Percentiles rank a stretch among this genome's conserved stretches.
phyloP scores from a whole-genome alignment of 2,329 filamentous ascomycete species.

The Mycogone perniciosa region DNA sequence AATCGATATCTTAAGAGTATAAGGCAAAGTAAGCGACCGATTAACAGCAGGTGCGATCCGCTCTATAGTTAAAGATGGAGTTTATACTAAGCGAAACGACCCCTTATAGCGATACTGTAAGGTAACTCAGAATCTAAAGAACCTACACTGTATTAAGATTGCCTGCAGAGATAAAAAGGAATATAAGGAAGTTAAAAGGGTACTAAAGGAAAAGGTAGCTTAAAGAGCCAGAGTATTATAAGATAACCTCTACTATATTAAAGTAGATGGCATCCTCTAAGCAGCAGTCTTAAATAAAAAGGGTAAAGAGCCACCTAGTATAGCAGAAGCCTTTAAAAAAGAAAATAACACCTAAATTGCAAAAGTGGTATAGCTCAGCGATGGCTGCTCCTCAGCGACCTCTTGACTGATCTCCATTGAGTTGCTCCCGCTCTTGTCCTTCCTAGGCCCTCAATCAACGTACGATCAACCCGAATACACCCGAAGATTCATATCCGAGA shows the following conservation, averaged over 20 bases:
- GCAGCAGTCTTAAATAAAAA: slow-evolving; percentile 17
- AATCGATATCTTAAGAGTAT: background rate
- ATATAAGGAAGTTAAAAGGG: background rate
- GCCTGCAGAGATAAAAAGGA: background rate
- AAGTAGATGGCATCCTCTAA: slow-evolving; percentile 21
- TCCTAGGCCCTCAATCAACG: no score
- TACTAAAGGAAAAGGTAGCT: no score
- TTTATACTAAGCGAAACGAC: background rate
- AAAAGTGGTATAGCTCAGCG: slow-evolving; percentile 22
- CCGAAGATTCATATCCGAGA: no score
- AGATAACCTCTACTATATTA: slow-evolving; percentile 19
- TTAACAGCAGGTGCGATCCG: background rate
- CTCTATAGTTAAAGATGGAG: background rate
- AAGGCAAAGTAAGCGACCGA: background rate
- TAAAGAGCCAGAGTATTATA: no score
- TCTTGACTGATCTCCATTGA: no score
- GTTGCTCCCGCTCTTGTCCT: no score
- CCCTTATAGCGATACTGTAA: background rate
- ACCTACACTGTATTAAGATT: background rate
- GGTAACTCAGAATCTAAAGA: background rate
- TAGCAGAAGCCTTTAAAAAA: slow-evolving; percentile 15
- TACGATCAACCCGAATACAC: no score
- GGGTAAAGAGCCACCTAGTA: slow-evolving; percentile 11
- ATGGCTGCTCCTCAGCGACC: no score
- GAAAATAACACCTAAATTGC: slow-evolving; percentile 20